phyloP scores from a whole-genome alignment of 2,329 filamentous ascomycete species.

The Acrodontium crateriforme region DNA sequence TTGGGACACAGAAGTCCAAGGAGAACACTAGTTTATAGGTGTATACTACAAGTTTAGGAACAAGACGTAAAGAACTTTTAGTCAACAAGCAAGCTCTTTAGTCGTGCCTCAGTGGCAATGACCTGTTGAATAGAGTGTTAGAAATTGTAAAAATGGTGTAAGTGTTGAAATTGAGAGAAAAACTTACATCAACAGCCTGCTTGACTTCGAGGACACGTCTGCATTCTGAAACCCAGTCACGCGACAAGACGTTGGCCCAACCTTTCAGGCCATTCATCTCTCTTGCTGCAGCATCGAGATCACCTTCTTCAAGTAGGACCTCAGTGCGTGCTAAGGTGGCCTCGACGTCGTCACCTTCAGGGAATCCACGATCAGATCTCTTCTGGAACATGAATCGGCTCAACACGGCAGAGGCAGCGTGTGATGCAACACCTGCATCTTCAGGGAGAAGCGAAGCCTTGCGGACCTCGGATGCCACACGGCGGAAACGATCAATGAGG shows the following conservation, averaged over 20 bases:
- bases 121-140: constrained; percentile 39
- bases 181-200: constrained; percentile 84
- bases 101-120: constrained; percentile 76
- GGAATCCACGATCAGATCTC: constrained; percentile 45
- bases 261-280: constrained; percentile 90
- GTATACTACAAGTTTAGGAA: too few relatives aligned
- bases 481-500: constrained; percentile 89
- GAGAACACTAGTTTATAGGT: too few relatives aligned
- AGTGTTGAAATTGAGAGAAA: constrained; percentile 1
- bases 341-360: constrained; percentile 80
- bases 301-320: constrained; percentile 79
- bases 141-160: constrained; percentile 1
- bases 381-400: constrained; percentile 97
- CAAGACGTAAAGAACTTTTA: too few relatives aligned
- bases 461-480: constrained; percentile 80
- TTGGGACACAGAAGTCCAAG: too few relatives aligned
- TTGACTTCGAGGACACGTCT: constrained; percentile 87
- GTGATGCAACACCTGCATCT: constrained; percentile 84
- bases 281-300: constrained; percentile 77
- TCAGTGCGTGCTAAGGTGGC: constrained; percentile 83
- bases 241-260: constrained; percentile 89
- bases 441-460: constrained; percentile 89
- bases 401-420: constrained; percentile 77
- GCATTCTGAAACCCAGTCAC: constrained; percentile 86
- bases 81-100: constrained; percentile 77